Base-by-base conservation (phyloP, 164 flowering plant species). In the grape (Vitis vinifera) region DNA sequence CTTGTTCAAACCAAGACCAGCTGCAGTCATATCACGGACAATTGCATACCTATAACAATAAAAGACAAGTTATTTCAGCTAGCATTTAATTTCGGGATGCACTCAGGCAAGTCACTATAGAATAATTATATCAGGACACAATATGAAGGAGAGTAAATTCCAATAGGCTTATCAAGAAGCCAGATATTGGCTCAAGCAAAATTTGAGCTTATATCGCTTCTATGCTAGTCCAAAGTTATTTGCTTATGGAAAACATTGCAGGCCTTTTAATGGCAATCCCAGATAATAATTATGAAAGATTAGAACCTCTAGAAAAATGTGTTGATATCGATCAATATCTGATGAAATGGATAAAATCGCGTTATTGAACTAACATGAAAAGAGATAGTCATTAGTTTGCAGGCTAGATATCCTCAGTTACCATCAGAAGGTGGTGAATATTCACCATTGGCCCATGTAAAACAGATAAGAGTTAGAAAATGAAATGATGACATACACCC, bases 11-110 rank as follows among this genome's bases (percentile, higher is more conserved):
- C 94, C 98, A 72, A 89, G 90, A 75, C 99, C 98, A 81, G 97
- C 99, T 5, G 97, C 92, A 82, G 95, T 90, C 99, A 95, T 91
- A 79, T 95, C 99, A 69, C 97, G 92, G 19, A 93, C 94, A 85
- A 93, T 93, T 29, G 97, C 91, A 76, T 84, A 82, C 78, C 99
- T 95, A 80, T 17, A 79, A 68, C 16, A 78, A 56, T 62, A 30
- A 19, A 48, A 57, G 17, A 31, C 16, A 56, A 11, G 56, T 65
- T 64, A 51, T 55, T 12, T n/a, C 27, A 59, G 48, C 16, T 14
- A 66, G 19, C 9, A 9, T 31, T 37, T 37, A 37, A 37, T 37
- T 37, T 37, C 69, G 37, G 51, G 59, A 52, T 48, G 59, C 63
- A 47, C 48, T 15, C 6, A 29, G 11, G 50, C 60, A 66, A 13